phyloP scores from a whole-genome alignment of 2,329 filamentous ascomycete genomes.

The Talaromyces sp. region DNA sequence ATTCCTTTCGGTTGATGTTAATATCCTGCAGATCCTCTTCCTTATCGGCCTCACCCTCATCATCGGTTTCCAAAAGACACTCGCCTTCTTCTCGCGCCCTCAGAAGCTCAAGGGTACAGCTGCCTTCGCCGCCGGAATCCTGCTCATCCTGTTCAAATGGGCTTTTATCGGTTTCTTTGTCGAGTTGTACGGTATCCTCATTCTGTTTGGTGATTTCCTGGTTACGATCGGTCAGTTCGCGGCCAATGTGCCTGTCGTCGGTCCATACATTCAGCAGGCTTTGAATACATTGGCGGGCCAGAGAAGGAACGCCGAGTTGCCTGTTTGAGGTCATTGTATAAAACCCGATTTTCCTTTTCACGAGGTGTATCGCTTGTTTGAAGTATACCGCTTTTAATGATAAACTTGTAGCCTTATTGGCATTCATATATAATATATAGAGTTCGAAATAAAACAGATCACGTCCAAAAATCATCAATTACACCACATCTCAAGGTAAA shows the following conservation, averaged over 20 bases:
- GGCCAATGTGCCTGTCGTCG: slow-evolving; percentile 75
- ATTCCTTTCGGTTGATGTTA: slow-evolving; percentile 5
- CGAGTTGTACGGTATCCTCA: slow-evolving; percentile 86
- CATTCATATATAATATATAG: not conserved
- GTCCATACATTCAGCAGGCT: slow-evolving; percentile 72
- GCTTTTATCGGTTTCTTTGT: slow-evolving; percentile 84
- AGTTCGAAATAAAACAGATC: not conserved
- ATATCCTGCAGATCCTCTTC: slow-evolving; percentile 73
- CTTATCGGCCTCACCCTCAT: slow-evolving; percentile 93
- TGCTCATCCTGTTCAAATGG: slow-evolving; percentile 85
- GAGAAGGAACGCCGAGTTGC: slow-evolving; percentile 67
- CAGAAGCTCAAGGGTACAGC: slow-evolving; percentile 90
- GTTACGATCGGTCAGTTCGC: slow-evolving; percentile 87
- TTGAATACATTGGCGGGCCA: slow-evolving; percentile 68
- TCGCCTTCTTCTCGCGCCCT: slow-evolving; percentile 87
- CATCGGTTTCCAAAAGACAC: slow-evolving; percentile 85
- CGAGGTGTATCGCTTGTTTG: not conserved
- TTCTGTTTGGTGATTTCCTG: slow-evolving; percentile 94
- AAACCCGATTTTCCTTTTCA: not conserved
- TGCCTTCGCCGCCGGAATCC: slow-evolving; percentile 77
- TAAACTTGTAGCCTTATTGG: too few species aligned
- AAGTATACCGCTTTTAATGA: not conserved
- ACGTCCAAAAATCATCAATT: not conserved
- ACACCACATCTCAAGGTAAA: too few species aligned
- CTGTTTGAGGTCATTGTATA: slow-evolving; percentile 17